A percentile compares a stretch with the other conserved stretches of the same genome.
phyloP scores from a whole-genome alignment of 2,329 filamentous ascomycete genomes.

The Cryphonectria nitschkei region DNA sequence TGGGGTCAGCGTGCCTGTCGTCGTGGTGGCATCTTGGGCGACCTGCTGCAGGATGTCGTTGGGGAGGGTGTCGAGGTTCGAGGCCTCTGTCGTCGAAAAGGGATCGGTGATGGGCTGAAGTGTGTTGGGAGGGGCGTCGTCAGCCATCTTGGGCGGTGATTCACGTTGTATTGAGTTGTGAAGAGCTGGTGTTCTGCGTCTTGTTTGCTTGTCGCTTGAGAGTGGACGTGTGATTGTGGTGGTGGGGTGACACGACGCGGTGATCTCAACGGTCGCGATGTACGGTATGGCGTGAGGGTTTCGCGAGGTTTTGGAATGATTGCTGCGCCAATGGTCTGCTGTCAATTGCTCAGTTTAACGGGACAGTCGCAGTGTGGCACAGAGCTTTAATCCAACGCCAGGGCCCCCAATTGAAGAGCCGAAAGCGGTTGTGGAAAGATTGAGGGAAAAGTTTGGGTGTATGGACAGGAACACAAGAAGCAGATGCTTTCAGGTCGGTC shows the following conservation, averaged over 20 bases:
- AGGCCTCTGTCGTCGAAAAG: neutral
- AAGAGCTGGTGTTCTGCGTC: neutral
- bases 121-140: slow-evolving; percentile 23
- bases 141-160: slow-evolving; percentile 25
- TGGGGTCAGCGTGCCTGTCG: slow-evolving; percentile 16
- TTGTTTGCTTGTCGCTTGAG: neutral
- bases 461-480: neutral
- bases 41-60: slow-evolving; percentile 15
- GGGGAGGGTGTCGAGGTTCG: neutral
- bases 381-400: neutral
- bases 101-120: slow-evolving; percentile 20
- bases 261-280: neutral
- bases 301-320: neutral
- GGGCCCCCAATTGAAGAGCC: slow-evolving; percentile 14
- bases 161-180: neutral
- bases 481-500: neutral
- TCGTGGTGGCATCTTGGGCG: neutral
- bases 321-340: neutral
- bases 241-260: neutral
- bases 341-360: neutral
- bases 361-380: neutral
- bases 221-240: neutral
- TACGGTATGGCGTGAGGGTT: neutral
- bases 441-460: neutral
- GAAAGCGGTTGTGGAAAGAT: neutral